phyloP scores from a whole-genome alignment of 2,329 filamentous ascomycete species.

The Trichoderma cornu-damae region DNA sequence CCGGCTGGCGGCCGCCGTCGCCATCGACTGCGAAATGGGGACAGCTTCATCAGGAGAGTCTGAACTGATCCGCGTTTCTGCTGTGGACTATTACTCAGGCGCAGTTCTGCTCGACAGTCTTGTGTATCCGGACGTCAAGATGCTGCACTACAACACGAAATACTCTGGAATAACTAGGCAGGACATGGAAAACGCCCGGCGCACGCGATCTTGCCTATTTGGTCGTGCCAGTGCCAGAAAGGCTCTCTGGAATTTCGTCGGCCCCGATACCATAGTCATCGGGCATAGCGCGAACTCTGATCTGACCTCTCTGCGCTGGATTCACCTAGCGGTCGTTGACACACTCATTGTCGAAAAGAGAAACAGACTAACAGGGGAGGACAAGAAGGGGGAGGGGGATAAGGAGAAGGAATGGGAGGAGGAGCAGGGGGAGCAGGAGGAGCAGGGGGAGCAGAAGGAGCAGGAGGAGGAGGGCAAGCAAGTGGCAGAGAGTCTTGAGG shows the following conservation, averaged over 20 bases:
- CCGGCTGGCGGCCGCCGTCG: conserved; percentile 32
- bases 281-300: conserved; percentile 43
- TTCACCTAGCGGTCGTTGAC: conserved; percentile 43
- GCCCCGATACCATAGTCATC: conserved; percentile 44
- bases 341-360: conserved; percentile 35
- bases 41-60: conserved; percentile 38
- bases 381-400: conserved; percentile 15
- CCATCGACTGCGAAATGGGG: conserved; percentile 54
- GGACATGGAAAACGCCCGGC: conserved; percentile 36
- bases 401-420: conserved; percentile 17
- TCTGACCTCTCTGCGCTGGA: conserved; percentile 43
- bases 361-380: conserved; percentile 18
- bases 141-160: conserved; percentile 46
- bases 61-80: conserved; percentile 48
- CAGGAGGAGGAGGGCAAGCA: conserved; percentile 16
- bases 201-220: conserved; percentile 32
- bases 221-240: conserved; percentile 40
- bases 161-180: conserved; percentile 44
- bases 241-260: conserved; percentile 41
- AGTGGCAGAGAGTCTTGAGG: background rate
- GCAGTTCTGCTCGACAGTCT: conserved; percentile 46
- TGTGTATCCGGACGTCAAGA: conserved; percentile 42
- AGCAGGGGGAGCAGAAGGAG: background rate
- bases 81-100: conserved; percentile 48
- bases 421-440: conserved; percentile 17